phyloP scores from a whole-genome alignment of 495 filamentous ascomycete genomes.

The Neurospora tetraspora region DNA sequence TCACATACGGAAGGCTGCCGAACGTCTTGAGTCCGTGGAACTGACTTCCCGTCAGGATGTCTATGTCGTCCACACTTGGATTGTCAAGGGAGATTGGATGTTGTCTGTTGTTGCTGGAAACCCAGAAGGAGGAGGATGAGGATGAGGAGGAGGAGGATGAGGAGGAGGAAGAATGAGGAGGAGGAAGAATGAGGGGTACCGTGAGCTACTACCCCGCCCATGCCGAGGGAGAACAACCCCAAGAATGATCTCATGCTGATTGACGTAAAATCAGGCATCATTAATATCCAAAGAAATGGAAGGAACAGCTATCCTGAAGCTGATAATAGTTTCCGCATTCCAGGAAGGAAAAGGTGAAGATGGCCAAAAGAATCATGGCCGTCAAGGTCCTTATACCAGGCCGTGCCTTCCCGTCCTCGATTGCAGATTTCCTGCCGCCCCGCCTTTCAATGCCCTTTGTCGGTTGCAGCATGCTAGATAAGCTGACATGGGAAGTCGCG shows the following conservation, averaged over 20 bases:
- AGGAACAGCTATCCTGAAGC: not conserved
- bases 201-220: not conserved
- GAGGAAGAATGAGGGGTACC: not conserved
- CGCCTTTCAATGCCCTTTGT: not conserved
- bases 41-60: not conserved
- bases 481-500: no score
- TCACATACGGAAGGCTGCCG: constrained; percentile 65
- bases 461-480: not conserved
- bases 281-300: not conserved
- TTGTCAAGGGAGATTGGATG: not conserved
- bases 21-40: constrained; percentile 58
- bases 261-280: not conserved
- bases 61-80: not conserved
- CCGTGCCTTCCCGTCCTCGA: not conserved
- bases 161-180: no score
- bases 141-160: no score
- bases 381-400: not conserved
- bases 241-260: not conserved
- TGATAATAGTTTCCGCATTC: not conserved
- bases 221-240: not conserved
- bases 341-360: not conserved
- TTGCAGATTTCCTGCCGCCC: not conserved
- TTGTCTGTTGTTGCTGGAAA: not conserved
- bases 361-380: not conserved
- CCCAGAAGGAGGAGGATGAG: not conserved